Evolutionary conservation across 2,329 filamentous ascomycete genomes (phyloP).

Genomic region (Hypoxylon sp.): DNA sequence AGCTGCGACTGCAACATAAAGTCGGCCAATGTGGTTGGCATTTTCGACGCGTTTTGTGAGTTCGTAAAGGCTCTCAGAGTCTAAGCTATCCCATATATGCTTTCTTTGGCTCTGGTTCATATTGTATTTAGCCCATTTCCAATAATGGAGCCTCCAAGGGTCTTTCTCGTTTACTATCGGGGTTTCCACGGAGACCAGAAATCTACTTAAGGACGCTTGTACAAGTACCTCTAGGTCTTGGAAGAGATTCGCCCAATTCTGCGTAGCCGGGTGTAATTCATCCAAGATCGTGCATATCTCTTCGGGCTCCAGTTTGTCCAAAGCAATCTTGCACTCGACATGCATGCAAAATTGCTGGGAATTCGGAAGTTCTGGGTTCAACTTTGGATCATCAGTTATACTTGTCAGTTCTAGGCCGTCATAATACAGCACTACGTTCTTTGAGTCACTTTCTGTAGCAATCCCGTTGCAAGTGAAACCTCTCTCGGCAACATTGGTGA

Average conservation of each 20-base stretch:
- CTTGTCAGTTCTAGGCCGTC: constrained; percentile 31
- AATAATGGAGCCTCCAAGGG: constrained; percentile 24
- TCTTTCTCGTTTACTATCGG: neutral
- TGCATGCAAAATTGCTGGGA: constrained; percentile 32
- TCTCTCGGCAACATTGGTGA: neutral
- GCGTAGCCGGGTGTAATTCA: neutral
- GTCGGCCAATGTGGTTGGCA: constrained; percentile 8
- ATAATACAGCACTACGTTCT: constrained; percentile 24
- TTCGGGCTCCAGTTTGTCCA: constrained; percentile 15
- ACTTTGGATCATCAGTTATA: neutral
- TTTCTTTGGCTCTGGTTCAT: neutral
- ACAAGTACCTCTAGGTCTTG: constrained; percentile 27
- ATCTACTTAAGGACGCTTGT: constrained; percentile 2
- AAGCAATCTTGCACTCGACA: constrained; percentile 28
- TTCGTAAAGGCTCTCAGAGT: neutral
- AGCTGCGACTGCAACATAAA: constrained; percentile 23
- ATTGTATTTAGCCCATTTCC: constrained; percentile 34
- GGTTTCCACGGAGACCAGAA: neutral
- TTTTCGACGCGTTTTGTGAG: constrained; percentile 7
- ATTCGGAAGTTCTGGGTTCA: neutral
- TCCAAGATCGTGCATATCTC: constrained; percentile 8
- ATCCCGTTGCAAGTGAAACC: constrained; percentile 21
- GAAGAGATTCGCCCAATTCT: constrained; percentile 9
- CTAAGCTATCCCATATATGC: too few relatives aligned
- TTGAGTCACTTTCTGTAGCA: neutral